Evolutionary conservation across 2,329 filamentous ascomycete genomes (phyloP), one percentile per base, ranked within the genome.

Genomic region (Claviceps paspali): DNA sequence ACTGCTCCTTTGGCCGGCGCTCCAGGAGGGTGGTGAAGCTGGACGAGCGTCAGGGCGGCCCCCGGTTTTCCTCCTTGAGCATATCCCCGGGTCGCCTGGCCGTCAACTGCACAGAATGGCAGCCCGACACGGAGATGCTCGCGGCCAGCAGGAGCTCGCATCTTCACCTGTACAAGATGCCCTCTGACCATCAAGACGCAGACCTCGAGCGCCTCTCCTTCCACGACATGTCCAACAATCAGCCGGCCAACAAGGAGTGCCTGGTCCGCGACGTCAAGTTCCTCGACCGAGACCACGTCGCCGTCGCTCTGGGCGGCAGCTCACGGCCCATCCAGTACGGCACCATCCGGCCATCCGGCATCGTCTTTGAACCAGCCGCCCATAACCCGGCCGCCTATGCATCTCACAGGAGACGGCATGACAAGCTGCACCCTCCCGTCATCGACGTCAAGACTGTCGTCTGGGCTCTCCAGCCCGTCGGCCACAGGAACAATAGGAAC

Each of bases 401-500:
- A n/a, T n/a, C n/a, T n/a, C n/a, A n/a, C n/a, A n/a, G n/a, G n/a
- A n/a, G n/a, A n/a, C n/a, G n/a, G n/a, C n/a, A n/a, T n/a, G n/a
- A 27, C 26, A 5, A n/a, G 11, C 26, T n/a, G 5, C 11, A n/a
- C 26, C 26, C 23, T 4, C n/a, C n/a, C n/a, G 23, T 11, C 14
- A 40, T 45, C 4, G 22, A 53, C 9, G 54, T 56, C n/a, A 58
- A 52, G 38, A 56, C 51, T 5, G 65, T 60, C 1, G 58, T 67
- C 9, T 53, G 64, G 24, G 64, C 67, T 0, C 57, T 73, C 3
- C 60, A 68, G 24, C 61, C 65, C 1, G 52, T 72, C 0, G 49
- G 57, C 11, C 46, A 50, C 2, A 49, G 49, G 9, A 55, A 59
- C 1, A 54, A 53, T 15, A 53, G 55, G 1, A 61, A 56, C 17